Conservation (phyloP, 768 basidiomycete species). For the Psilocybe cyanescens region DNA sequence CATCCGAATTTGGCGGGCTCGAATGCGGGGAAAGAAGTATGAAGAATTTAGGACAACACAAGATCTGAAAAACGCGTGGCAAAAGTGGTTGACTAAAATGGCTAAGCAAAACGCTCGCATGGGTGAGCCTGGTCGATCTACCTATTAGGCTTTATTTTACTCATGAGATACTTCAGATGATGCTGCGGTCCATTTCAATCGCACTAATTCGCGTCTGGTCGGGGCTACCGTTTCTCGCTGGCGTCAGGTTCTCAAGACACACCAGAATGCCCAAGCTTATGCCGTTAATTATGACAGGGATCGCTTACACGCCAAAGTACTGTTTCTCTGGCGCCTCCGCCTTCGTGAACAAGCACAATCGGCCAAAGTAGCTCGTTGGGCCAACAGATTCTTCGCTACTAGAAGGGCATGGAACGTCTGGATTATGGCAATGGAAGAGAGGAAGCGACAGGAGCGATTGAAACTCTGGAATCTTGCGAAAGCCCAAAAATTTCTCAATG, state of each 20-base stretch:
- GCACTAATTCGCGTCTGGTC: slow-evolving; percentile 18
- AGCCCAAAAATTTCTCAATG: slow-evolving; percentile 19
- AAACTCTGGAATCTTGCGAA: slow-evolving; percentile 22
- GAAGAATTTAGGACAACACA: slow-evolving; percentile 22
- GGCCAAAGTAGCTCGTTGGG: slow-evolving; percentile 30
- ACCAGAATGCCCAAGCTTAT: slow-evolving; percentile 23
- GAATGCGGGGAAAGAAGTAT: slow-evolving; percentile 27
- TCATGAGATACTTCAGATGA: slow-evolving; percentile 17
- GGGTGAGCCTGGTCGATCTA: slow-evolving; percentile 15
- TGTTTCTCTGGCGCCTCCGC: slow-evolving; percentile 29
- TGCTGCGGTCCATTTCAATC: slow-evolving; percentile 22
- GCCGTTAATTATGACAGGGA: slow-evolving; percentile 26
- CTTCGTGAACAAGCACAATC: slow-evolving; percentile 23
- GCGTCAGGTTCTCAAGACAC: slow-evolving; percentile 24
- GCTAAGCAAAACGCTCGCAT: slow-evolving; percentile 20
- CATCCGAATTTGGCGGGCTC: slow-evolving; percentile 32
- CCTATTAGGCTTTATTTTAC: not conserved
- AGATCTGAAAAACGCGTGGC: slow-evolving; percentile 19
- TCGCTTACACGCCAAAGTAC: slow-evolving; percentile 19
- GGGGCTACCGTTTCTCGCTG: slow-evolving; percentile 21
- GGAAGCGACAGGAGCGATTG: slow-evolving; percentile 26
- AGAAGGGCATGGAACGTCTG: slow-evolving; percentile 26
- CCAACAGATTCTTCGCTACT: slow-evolving; percentile 27
- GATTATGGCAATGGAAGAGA: slow-evolving; percentile 26
- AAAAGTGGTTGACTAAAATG: slow-evolving; percentile 23